Percentiles rank a stretch among this genome's conserved stretches.
Evolutionary conservation across 2,329 filamentous ascomycete genomes (phyloP).

Genomic region (Sporothrix luriei): DNA sequence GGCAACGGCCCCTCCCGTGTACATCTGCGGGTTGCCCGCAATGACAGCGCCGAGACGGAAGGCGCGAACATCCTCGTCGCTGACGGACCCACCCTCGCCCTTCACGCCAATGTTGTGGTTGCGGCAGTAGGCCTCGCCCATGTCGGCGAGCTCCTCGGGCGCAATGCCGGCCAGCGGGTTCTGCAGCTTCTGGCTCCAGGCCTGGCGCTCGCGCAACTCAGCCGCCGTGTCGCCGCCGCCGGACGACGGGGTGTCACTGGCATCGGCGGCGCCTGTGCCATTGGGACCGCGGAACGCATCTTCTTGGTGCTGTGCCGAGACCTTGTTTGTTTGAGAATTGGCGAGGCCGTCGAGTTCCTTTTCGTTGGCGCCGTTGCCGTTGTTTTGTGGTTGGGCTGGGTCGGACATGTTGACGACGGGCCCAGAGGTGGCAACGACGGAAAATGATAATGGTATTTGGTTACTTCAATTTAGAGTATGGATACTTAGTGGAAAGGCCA

Average conservation of each 20-base stretch:
- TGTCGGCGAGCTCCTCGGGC: constrained; percentile 53
- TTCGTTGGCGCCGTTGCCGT: constrained; percentile 13
- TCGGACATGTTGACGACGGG: constrained; percentile 16
- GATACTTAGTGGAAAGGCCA: constrained; percentile 16
- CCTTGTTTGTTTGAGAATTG: constrained; percentile 5
- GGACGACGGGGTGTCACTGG: neutral
- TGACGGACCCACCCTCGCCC: constrained; percentile 42
- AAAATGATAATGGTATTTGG: neutral
- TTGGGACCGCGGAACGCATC: constrained; percentile 7
- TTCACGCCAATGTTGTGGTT: constrained; percentile 54
- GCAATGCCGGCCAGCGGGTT: constrained; percentile 49
- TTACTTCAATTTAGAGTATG: constrained; percentile 4
- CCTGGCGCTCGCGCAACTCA: constrained; percentile 17
- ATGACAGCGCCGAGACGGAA: constrained; percentile 64
- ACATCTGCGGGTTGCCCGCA: constrained; percentile 55
- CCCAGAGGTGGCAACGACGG: neutral
- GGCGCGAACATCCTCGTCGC: constrained; percentile 53
- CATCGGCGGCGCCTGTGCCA: neutral
- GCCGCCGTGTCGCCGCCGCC: constrained; percentile 10
- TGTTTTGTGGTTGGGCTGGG: constrained; percentile 8
- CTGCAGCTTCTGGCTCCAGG: constrained; percentile 41
- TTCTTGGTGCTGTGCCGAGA: constrained; percentile 9
- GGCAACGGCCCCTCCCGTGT: constrained; percentile 43
- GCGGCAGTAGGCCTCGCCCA: constrained; percentile 59
- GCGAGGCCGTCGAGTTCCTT: constrained; percentile 8